Conservation (phyloP, 2,329 filamentous ascomycete genomes). For the Aspergillus ochraceoroseus region DNA sequence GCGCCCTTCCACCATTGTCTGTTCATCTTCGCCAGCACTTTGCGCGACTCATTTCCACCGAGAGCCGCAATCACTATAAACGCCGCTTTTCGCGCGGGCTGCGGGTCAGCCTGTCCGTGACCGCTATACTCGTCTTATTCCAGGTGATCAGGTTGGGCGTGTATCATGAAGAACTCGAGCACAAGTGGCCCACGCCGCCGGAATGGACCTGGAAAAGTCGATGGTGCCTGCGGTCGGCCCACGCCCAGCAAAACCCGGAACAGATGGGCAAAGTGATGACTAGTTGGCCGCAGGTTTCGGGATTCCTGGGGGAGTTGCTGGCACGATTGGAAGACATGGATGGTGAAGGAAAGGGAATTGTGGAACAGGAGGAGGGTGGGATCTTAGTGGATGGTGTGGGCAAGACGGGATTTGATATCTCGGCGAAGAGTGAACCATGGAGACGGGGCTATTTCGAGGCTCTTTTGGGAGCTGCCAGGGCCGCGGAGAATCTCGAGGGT, state of each 20-base stretch:
- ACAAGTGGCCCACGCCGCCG: conserved; percentile 70
- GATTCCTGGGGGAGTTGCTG: conserved; percentile 57
- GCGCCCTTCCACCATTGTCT: conserved; percentile 50
- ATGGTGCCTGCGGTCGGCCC: conserved; percentile 61
- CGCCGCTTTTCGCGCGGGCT: conserved; percentile 58
- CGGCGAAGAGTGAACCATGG: conserved; percentile 75
- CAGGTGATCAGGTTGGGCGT: conserved; percentile 61
- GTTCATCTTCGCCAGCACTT: conserved; percentile 51
- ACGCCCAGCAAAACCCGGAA: conserved; percentile 55
- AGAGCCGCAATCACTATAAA: conserved; percentile 53
- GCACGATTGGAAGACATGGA: conserved; percentile 63
- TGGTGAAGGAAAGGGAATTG: conserved; percentile 63
- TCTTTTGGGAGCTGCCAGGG: conserved; percentile 69
- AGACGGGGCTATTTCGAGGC: conserved; percentile 77
- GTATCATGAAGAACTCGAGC: conserved; percentile 69
- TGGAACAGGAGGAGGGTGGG: conserved; percentile 51
- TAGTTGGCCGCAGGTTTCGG: conserved; percentile 66
- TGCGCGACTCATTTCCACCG: conserved; percentile 72
- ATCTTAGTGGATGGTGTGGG: conserved; percentile 54
- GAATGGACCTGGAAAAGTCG: conserved; percentile 74
- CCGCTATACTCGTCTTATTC: conserved; percentile 58
- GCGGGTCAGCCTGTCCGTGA: conserved; percentile 66
- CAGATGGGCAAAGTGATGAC: conserved; percentile 50
- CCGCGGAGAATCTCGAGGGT: conserved; percentile 75
- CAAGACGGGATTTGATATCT: conserved; percentile 61